These are phyloP conservation scores for Neoboletus brunneissimus DNA, from an alignment of 768 basidiomycete species.

Conservation along the genomic window DNA sequence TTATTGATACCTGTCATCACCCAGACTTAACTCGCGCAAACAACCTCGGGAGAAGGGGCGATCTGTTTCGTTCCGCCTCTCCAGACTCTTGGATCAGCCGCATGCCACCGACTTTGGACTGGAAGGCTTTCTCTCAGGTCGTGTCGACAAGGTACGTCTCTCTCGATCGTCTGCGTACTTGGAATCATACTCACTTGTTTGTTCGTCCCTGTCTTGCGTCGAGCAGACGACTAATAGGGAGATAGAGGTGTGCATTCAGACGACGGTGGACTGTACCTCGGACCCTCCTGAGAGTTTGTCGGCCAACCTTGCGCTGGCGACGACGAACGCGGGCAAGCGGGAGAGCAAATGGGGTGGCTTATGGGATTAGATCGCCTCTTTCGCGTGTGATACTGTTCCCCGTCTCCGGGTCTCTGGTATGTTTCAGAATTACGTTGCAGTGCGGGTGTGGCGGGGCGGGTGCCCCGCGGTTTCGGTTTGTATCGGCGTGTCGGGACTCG, in stretches of 20 bases:
- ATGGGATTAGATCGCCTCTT: neutral
- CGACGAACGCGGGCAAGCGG: neutral
- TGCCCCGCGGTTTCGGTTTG: neutral
- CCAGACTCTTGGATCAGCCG: slow-evolving; percentile 28
- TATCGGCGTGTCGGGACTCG: neutral
- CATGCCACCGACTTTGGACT: neutral
- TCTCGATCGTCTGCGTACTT: neutral
- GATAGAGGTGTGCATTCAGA: slow-evolving; percentile 12
- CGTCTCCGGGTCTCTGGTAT: too few relatives aligned
- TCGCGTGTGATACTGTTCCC: too few relatives aligned
- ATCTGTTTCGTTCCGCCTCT: slow-evolving; percentile 41
- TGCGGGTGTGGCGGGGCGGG: too few relatives aligned
- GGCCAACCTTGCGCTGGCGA: neutral
- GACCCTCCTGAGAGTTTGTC: neutral
- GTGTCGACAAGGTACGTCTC: slow-evolving; percentile 4
- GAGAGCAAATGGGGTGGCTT: neutral
- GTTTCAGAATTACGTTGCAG: neutral
- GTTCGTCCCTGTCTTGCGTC: neutral
- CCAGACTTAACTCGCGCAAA: slow-evolving; percentile 46
- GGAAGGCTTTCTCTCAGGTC: neutral
- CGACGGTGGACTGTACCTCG: slow-evolving; percentile 9
- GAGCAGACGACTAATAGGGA: neutral
- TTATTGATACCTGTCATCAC: neutral
- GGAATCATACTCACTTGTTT: neutral
- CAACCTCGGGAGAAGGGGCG: slow-evolving; percentile 33